Evolutionary conservation across 1,139 yeast genomes (phyloP).

Genomic region (Diutina neorugosa): DNA sequence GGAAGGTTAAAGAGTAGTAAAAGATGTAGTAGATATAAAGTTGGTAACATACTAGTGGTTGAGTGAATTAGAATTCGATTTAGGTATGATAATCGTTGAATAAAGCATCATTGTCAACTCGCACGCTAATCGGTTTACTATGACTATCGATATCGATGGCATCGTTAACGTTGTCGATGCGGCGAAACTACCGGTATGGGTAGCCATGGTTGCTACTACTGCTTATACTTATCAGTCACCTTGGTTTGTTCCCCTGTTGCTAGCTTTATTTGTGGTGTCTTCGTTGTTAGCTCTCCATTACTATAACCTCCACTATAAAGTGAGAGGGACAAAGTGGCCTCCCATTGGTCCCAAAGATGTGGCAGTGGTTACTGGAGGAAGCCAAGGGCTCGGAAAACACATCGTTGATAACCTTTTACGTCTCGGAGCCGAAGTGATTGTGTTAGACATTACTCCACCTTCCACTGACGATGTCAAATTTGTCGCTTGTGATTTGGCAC

Average conservation of each 20-base stretch:
- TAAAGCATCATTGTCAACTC: no score
- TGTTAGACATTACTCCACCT: neutral
- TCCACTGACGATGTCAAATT: neutral
- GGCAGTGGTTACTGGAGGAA: slow-evolving; percentile 55
- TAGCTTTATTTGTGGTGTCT: neutral
- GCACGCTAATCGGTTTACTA: no score
- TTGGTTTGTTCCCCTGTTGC: neutral
- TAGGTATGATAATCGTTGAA: no score
- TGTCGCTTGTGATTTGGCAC: neutral
- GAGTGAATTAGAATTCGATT: no score
- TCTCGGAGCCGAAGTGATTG: slow-evolving; percentile 24
- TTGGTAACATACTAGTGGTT: no score
- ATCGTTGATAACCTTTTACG: slow-evolving; percentile 24
- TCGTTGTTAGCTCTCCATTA: neutral
- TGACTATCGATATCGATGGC: neutral
- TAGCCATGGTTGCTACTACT: neutral
- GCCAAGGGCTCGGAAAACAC: slow-evolving; percentile 45
- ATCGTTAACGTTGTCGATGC: neutral
- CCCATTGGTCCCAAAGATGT: slow-evolving; percentile 12
- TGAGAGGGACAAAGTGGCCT: neutral
- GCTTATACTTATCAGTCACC: neutral
- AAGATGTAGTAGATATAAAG: no score
- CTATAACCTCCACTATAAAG: neutral
- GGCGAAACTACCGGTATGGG: neutral
- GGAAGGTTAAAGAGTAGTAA: no score